Evolutionary conservation across 176 grass and related monocot species (phyloP), one percentile per base, ranked within the genome.

Genomic region (Pontederia crassipes): DNA sequence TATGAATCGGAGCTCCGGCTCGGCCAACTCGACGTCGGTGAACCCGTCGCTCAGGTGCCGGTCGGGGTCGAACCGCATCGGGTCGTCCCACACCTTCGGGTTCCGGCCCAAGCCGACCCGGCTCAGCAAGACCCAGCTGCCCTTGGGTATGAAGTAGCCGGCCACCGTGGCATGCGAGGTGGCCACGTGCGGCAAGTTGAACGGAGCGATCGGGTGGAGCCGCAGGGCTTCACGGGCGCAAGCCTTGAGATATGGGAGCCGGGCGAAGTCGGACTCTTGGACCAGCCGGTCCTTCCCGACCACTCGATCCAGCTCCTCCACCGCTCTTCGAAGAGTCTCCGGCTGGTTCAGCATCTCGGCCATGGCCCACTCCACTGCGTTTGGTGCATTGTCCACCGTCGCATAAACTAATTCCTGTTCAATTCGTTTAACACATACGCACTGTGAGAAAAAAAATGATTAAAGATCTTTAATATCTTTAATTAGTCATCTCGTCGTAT

Each of bases 121-220:
- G 16, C 80, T 74, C 2, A 83, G 32, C 17, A 83, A 8, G 0
- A 78, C 28, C 13, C 72, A 55, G 74, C 83, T 86, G 3, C 74
- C 78, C 35, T 8, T 66, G 0, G 78, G 78, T 3, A 86, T 24
- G 0, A 52, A 54, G 65, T 86, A 77, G 11, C 68, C 74, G 8
- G 64, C 54, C 16, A 86, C 5, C 28, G 50, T 15, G 12, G 69
- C 54, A 11, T 71, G 78, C 0, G 12, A 58, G 52, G 74, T 86
- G 12, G 83, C 69, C 1, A 74, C 78, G 10, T 72, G 78, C 3
- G 78, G 78, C 5, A 58, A 64, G 65, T 78, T 86, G 74, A 78
- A 81, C 8, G 78, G 26, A 28, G 75, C 62, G 65, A 81, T 63
- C 11, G 78, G 83, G 74, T 82, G 75, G 0, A 82, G 55, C 8